phyloP scores from a whole-genome alignment of 345 rosid species.

The Laguncularia racemosa region DNA sequence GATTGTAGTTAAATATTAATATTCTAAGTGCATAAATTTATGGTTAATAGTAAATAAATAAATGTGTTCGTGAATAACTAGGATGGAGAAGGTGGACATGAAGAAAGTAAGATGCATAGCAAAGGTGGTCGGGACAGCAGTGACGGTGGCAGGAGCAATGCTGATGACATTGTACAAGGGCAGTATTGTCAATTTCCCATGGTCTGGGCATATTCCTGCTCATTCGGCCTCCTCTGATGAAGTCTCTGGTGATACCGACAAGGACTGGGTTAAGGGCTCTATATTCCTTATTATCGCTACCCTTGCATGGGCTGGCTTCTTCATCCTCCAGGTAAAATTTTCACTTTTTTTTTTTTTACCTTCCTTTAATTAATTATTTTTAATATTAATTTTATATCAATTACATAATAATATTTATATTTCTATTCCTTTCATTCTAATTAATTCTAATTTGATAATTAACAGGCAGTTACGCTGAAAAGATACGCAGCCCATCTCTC shows the following conservation, averaged over 20 bases:
- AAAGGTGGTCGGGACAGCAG: slow-evolving; percentile 60
- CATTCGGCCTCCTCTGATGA: slow-evolving; percentile 4
- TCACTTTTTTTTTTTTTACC: too few relatives aligned
- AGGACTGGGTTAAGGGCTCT: slow-evolving; percentile 64
- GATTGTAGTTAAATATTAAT: not conserved
- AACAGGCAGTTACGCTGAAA: slow-evolving; percentile 67
- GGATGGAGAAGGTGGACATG: slow-evolving; percentile 80
- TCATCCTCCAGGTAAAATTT: slow-evolving; percentile 71
- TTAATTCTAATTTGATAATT: not conserved
- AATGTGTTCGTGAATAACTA: slow-evolving; percentile 3
- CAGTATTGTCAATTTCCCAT: slow-evolving; percentile 40
- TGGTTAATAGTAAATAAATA: not conserved
- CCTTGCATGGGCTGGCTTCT: slow-evolving; percentile 80
- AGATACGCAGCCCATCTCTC: slow-evolving; percentile 73
- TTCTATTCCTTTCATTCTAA: not conserved
- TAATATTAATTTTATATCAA: too few relatives aligned
- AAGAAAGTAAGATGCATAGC: slow-evolving; percentile 72
- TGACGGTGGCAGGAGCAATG: slow-evolving; percentile 80
- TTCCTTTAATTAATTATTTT: not conserved
- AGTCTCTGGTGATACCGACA: slow-evolving; percentile 14
- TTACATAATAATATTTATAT: too few relatives aligned
- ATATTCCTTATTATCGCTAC: slow-evolving; percentile 74
- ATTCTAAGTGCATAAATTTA: not conserved
- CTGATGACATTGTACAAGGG: slow-evolving; percentile 87
- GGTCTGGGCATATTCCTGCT: slow-evolving; percentile 38